Evolutionary conservation across 2,329 filamentous ascomycete species (phyloP).

Genomic region (Venturia carpophila): DNA sequence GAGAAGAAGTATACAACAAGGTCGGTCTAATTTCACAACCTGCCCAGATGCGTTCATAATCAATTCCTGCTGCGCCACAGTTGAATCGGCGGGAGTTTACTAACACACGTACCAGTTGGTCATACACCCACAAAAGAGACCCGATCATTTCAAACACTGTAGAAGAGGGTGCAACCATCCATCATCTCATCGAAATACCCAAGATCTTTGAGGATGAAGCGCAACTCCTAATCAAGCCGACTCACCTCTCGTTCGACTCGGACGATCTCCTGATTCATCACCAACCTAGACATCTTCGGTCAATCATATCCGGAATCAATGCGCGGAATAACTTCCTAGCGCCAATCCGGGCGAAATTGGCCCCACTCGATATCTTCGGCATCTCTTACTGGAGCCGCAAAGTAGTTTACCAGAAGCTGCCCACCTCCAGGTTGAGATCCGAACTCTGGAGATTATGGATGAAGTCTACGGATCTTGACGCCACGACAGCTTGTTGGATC

Average conservation of each 20-base stretch:
- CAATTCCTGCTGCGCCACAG: neutral
- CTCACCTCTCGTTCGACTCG: conserved; percentile 5
- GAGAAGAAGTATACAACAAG: conserved; percentile 6
- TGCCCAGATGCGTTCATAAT: neutral
- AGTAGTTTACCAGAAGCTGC: neutral
- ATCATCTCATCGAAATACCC: conserved; percentile 9
- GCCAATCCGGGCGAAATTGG: neutral
- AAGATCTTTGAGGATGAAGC: conserved; percentile 11
- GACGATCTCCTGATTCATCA: conserved; percentile 11
- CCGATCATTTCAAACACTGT: conserved; percentile 3
- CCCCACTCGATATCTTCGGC: conserved; percentile 9
- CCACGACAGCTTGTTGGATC: conserved; percentile 12
- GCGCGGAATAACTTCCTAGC: neutral
- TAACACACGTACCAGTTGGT: neutral
- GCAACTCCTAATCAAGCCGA: conserved; percentile 8
- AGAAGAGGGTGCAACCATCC: neutral
- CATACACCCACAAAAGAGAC: conserved; percentile 9
- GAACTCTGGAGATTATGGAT: conserved; percentile 16
- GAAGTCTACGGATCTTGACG: conserved; percentile 13
- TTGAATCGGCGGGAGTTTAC: neutral
- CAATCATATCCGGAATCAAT: neutral
- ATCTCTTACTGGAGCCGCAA: conserved; percentile 11
- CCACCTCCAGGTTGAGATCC: neutral
- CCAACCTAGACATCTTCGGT: conserved; percentile 1
- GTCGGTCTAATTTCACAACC: neutral